A percentile compares a stretch with the other conserved stretches of the same genome.
Conservation (phyloP, 306 rosid genomes). For the Malus fusca region DNA sequence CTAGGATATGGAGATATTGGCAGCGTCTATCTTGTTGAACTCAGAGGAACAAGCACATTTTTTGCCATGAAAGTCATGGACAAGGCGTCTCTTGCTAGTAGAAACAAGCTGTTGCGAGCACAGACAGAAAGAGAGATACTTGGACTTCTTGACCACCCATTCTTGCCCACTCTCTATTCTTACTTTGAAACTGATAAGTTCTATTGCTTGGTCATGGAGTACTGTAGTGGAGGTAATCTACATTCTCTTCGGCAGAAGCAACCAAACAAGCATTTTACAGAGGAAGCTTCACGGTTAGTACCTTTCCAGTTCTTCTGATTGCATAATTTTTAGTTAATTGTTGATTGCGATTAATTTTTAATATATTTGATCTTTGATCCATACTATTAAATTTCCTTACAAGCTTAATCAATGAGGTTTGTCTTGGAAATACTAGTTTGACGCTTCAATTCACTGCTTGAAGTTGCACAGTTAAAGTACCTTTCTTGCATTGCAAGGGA, state of each 20-base stretch:
- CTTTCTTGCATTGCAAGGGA: neutral
- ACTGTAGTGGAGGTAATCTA: constrained; percentile 86
- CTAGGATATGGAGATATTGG: constrained; percentile 86
- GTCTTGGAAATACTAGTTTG: neutral
- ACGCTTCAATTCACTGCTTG: neutral
- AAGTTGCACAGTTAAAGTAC: neutral
- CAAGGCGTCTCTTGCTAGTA: constrained; percentile 73
- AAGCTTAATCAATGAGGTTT: neutral
- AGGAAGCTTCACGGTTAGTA: constrained; percentile 84
- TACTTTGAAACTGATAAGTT: constrained; percentile 78
- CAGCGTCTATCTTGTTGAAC: constrained; percentile 73
- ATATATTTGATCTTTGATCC: neutral
- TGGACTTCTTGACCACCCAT: constrained; percentile 90
- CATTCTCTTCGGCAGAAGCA: constrained; percentile 89
- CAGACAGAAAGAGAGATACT: constrained; percentile 91
- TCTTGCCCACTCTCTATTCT: constrained; percentile 82
- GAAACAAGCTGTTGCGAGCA: constrained; percentile 78
- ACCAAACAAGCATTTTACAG: constrained; percentile 72
- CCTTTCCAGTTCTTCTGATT: neutral
- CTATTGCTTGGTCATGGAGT: constrained; percentile 84
- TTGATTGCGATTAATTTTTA: neutral
- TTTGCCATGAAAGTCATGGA: constrained; percentile 94
- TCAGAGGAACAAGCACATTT: constrained; percentile 44
- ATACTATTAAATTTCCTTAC: neutral
- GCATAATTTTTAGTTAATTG: neutral